phyloP scores from a whole-genome alignment of 2,329 filamentous ascomycete genomes.

The Penicillium sp. region DNA sequence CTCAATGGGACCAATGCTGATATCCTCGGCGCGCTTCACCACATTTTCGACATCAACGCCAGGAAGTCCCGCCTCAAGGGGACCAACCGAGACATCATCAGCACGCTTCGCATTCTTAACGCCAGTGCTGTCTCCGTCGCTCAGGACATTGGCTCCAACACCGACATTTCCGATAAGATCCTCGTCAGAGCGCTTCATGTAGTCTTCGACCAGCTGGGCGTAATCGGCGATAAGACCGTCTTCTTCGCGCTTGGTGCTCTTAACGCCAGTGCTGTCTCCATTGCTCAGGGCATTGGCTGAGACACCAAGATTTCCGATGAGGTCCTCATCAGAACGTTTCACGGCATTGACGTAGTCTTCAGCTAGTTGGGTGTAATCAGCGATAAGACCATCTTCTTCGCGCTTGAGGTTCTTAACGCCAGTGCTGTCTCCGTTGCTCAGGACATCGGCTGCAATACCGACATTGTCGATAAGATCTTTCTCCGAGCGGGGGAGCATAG shows the following conservation, averaged over 20 bases:
- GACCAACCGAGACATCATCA: neutral
- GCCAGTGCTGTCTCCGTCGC: neutral
- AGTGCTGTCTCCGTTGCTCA: neutral
- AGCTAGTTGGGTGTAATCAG: too few relatives aligned
- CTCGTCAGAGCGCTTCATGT: slow-evolving; percentile 3
- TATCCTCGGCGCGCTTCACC: neutral
- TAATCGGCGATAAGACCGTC: too few relatives aligned
- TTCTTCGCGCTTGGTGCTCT: neutral
- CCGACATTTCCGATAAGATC: neutral
- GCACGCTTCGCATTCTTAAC: neutral
- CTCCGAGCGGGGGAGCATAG: neutral
- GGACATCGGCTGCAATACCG: neutral
- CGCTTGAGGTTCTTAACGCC: slow-evolving; percentile 2
- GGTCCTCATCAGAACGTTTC: too few relatives aligned
- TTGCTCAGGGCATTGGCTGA: too few relatives aligned
- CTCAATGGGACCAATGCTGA: neutral
- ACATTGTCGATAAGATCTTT: neutral
- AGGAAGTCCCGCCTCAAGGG: neutral
- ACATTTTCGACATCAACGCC: neutral
- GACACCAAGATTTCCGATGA: too few relatives aligned
- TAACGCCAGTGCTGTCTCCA: neutral
- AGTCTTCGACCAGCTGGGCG: too few relatives aligned
- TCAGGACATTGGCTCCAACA: neutral
- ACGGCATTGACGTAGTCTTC: too few relatives aligned
- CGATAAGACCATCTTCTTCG: too few relatives aligned